Evolutionary conservation across 768 basidiomycete species (phyloP).

Genomic region (Russula sp.): DNA sequence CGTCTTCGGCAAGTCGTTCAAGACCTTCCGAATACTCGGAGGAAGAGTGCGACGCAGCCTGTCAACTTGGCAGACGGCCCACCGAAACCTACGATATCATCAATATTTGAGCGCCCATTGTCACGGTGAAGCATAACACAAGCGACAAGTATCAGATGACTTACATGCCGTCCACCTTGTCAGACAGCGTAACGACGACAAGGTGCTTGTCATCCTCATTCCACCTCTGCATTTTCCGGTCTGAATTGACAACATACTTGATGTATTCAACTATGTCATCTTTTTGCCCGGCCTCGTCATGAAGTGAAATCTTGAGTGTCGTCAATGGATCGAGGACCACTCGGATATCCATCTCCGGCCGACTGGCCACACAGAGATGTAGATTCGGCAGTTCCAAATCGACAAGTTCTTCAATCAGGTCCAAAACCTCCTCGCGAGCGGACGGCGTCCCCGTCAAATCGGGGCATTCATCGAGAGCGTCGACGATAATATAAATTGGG

Average conservation of each 20-base stretch:
- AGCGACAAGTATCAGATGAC: neutral
- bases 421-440: neutral
- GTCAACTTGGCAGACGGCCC: constrained; percentile 1
- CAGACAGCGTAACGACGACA: neutral
- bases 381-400: neutral
- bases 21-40: neutral
- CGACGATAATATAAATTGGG: too few species aligned
- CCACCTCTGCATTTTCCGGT: neutral
- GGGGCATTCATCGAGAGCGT: too few species aligned
- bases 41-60: constrained; percentile 6
- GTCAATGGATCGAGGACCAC: neutral
- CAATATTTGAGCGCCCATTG: neutral
- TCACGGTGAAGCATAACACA: too few species aligned
- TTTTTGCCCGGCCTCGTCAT: neutral
- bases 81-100: constrained; percentile 4
- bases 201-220: neutral
- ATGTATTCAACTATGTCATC: neutral
- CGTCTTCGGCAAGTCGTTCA: neutral
- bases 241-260: too few species aligned
- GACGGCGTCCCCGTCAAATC: too few species aligned
- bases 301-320: neutral
- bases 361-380: neutral
- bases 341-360: neutral
- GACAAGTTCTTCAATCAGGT: neutral
- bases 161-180: constrained; percentile 20